Conservation (phyloP, 345 rosid species). For the Populus alba region DNA sequence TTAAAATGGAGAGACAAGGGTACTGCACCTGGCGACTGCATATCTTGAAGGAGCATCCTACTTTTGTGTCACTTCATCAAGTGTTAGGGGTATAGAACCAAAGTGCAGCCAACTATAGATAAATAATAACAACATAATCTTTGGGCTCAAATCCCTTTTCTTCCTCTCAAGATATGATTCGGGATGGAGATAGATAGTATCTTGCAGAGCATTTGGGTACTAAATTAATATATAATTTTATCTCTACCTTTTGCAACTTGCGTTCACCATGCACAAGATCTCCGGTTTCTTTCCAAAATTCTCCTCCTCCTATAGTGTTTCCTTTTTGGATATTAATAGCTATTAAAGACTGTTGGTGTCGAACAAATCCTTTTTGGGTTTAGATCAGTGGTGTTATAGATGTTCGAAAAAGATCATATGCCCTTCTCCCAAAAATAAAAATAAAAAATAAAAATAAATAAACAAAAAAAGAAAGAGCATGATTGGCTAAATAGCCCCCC, state of each 20-base stretch:
- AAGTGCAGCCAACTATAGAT: conserved; percentile 6
- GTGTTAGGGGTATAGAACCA: background rate
- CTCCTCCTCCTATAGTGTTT: background rate
- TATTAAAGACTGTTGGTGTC: conserved; percentile 22
- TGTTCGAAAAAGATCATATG: conserved; percentile 2
- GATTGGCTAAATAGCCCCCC: background rate
- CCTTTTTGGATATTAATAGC: background rate
- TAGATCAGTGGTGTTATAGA: conserved; percentile 3
- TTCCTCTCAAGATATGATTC: conserved; percentile 32
- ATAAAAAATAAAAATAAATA: no score
- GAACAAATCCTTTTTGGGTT: conserved; percentile 23
- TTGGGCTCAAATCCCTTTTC: conserved; percentile 11
- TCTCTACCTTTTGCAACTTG: conserved; percentile 16
- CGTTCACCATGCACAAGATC: conserved; percentile 16
- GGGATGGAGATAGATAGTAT: background rate
- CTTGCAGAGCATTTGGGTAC: background rate
- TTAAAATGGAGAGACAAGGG: background rate
- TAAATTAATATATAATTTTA: background rate
- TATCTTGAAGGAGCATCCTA: background rate
- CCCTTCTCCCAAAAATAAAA: background rate
- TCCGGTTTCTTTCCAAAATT: background rate
- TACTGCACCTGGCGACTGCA: background rate
- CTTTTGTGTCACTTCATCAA: background rate
- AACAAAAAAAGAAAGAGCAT: no score
- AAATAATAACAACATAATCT: conserved; percentile 9